Conservation (phyloP, 345 rosid species). For the Salix arbutifolia region DNA sequence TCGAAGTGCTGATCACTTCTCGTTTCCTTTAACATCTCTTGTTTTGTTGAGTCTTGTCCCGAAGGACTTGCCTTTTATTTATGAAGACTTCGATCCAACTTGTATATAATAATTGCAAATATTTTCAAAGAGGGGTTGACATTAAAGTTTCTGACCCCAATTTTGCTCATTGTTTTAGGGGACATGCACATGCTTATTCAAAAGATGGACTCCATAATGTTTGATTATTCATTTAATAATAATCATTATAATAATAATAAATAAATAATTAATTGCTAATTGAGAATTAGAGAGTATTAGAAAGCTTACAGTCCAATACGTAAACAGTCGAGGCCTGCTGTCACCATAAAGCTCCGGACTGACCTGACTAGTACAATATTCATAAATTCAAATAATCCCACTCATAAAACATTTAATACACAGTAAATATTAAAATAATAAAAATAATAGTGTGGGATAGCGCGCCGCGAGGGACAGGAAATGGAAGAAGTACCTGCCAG, state of each 20-base stretch:
- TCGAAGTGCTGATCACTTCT: no score
- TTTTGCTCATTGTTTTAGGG: no score
- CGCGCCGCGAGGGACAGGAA: slow-evolving; percentile 21
- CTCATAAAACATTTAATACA: no score
- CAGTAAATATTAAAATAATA: background rate
- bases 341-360: slow-evolving; percentile 43
- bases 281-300: background rate
- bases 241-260: background rate
- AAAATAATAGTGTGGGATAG: background rate
- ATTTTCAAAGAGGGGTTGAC: slow-evolving; percentile 10
- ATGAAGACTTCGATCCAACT: no score
- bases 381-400: slow-evolving; percentile 42
- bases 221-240: slow-evolving; percentile 1
- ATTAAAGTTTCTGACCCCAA: background rate
- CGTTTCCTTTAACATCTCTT: no score
- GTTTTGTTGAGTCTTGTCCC: no score
- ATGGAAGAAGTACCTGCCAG: slow-evolving; percentile 41
- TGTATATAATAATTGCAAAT: no score
- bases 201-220: background rate
- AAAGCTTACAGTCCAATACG: slow-evolving; percentile 33
- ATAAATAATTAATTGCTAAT: background rate
- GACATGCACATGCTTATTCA: background rate
- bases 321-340: slow-evolving; percentile 33
- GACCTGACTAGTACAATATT: slow-evolving; percentile 69
- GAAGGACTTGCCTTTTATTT: no score